These are phyloP conservation scores for Alternaria postmessia DNA, from an alignment of 2,329 filamentous ascomycete species.

Conservation along the genomic window DNA sequence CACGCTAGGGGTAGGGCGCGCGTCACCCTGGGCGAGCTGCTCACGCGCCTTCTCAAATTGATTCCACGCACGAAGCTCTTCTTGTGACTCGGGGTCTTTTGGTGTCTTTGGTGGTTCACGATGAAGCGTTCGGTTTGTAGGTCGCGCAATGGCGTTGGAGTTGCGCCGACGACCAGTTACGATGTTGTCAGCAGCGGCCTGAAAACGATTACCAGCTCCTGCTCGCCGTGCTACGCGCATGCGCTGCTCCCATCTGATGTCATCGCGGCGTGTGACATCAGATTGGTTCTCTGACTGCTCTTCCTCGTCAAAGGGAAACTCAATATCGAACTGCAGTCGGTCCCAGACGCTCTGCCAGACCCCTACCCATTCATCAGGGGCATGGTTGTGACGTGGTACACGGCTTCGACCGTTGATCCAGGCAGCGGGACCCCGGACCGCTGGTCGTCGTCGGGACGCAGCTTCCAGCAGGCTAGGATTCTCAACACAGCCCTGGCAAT, in stretches of 20 bases:
- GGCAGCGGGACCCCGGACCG: constrained; percentile 41
- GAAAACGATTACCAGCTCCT: constrained; percentile 77
- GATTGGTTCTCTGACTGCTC: constrained; percentile 65
- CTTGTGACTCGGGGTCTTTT: constrained; percentile 74
- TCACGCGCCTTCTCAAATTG: constrained; percentile 86
- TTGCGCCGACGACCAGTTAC: constrained; percentile 47
- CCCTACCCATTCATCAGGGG: constrained; percentile 65
- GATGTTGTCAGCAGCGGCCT: constrained; percentile 70
- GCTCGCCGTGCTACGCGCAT: constrained; percentile 82
- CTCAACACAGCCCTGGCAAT: constrained; percentile 80
- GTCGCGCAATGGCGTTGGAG: constrained; percentile 52
- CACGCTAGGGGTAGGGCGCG: constrained; percentile 26
- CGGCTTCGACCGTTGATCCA: constrained; percentile 43
- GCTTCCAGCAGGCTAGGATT: constrained; percentile 49
- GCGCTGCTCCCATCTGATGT: constrained; percentile 81
- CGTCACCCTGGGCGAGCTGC: constrained; percentile 47
- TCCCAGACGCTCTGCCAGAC: constrained; percentile 94
- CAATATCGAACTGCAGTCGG: constrained; percentile 76
- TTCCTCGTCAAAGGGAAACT: constrained; percentile 82
- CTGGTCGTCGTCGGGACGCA: constrained; percentile 39
- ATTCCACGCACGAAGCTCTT: constrained; percentile 88
- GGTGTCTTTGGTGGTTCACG: constrained; percentile 52
- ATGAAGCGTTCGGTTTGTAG: constrained; percentile 40
- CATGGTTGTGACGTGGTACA: constrained; percentile 41
- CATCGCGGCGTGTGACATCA: constrained; percentile 64